These are phyloP conservation scores for Colletotrichum musicola DNA, from an alignment of 2,329 filamentous ascomycete genomes.

Conservation along the genomic window DNA sequence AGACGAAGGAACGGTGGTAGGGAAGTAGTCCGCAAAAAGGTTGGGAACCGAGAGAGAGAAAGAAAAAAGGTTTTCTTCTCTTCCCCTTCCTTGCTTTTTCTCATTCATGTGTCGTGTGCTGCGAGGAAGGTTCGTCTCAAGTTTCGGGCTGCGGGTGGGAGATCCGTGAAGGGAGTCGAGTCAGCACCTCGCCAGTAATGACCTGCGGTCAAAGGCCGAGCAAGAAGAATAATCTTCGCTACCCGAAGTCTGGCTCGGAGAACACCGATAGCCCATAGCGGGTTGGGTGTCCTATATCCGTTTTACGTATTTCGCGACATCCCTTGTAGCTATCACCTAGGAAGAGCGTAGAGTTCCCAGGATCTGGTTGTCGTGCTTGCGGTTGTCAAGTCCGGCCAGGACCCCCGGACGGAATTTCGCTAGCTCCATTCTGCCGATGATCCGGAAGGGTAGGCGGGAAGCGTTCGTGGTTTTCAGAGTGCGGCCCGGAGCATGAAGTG, in stretches of 20 bases:
- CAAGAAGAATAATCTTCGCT: not conserved
- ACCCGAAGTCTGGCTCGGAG: not conserved
- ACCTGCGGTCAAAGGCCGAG: slow-evolving; percentile 11
- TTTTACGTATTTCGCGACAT: no score
- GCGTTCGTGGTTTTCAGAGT: slow-evolving; percentile 20
- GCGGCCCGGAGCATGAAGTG: slow-evolving; percentile 29
- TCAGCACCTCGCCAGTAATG: not conserved
- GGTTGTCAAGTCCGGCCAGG: slow-evolving; percentile 9
- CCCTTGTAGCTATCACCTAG: not conserved
- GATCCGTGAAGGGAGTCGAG: slow-evolving; percentile 12
- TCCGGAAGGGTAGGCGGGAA: slow-evolving; percentile 10
- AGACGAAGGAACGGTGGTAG: not conserved
- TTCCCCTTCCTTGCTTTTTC: not conserved
- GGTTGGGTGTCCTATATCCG: no score
- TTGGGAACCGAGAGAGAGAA: not conserved
- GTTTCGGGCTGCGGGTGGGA: not conserved
- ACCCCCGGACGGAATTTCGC: slow-evolving; percentile 15
- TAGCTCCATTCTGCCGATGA: slow-evolving; percentile 19
- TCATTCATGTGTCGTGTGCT: slow-evolving; percentile 8
- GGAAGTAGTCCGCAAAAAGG: no score
- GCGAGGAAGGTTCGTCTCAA: slow-evolving; percentile 31
- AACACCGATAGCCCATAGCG: not conserved
- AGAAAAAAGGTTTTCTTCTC: not conserved
- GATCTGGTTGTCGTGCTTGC: not conserved
- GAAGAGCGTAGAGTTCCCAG: not conserved